A percentile compares a stretch with the other conserved stretches of the same genome.
Conservation (phyloP, 2,329 filamentous ascomycete species). For the Xylaria sp. region DNA sequence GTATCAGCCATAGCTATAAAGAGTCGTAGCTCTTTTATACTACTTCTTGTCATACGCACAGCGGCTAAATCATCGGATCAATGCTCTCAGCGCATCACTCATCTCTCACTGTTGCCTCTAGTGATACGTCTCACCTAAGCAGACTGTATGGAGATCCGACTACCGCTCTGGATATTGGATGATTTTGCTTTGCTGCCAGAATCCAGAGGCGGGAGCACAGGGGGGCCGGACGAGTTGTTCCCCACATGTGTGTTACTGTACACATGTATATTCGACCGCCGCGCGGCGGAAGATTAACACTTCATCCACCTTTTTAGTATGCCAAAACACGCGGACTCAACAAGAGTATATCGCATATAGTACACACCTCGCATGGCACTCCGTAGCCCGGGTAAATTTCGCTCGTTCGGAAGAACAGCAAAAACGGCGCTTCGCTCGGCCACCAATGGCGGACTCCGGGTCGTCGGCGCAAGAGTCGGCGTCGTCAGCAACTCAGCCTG, state of each 20-base stretch:
- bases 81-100: neutral
- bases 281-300: constrained; percentile 21
- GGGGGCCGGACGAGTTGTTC: neutral
- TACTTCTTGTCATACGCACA: neutral
- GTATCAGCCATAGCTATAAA: too few relatives aligned
- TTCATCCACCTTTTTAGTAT: neutral
- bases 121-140: neutral
- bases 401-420: too few relatives aligned
- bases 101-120: neutral
- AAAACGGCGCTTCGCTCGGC: too few relatives aligned
- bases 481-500: neutral
- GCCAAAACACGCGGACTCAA: neutral
- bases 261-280: constrained; percentile 25
- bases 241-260: constrained; percentile 7
- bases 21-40: constrained; percentile 8
- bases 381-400: too few relatives aligned
- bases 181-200: too few relatives aligned
- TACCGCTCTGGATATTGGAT: too few relatives aligned
- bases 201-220: too few relatives aligned
- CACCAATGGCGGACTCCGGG: constrained; percentile 12
- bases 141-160: neutral
- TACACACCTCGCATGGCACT: neutral
- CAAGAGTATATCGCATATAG: neutral
- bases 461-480: constrained; percentile 4
- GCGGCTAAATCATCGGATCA: constrained; percentile 3